A percentile compares a stretch with the other conserved stretches of the same genome.
phyloP scores from a whole-genome alignment of 2,329 filamentous ascomycete genomes.

The Fusarium sp. region DNA sequence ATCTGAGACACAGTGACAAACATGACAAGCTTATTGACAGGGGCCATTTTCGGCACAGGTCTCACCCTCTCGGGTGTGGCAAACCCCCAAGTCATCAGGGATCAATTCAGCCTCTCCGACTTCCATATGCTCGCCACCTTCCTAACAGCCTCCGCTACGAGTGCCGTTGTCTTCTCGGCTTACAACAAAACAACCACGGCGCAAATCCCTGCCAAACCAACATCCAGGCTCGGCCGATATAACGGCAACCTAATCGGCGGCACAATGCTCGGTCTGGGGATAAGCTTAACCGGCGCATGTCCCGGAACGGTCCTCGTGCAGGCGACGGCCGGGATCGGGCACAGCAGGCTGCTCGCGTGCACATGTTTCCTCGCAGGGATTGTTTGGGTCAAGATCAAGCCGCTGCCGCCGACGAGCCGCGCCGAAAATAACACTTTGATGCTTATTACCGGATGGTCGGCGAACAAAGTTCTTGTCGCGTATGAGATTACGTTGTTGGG shows the following conservation, averaged over 20 bases:
- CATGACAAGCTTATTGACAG: conserved; percentile 9
- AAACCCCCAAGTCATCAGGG: conserved; percentile 15
- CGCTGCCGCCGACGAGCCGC: conserved; percentile 15
- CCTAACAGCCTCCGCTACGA: conserved; percentile 20
- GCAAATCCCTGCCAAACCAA: neutral
- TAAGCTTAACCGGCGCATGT: conserved; percentile 28
- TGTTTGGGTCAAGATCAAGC: conserved; percentile 5
- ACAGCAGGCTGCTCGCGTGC: conserved; percentile 10
- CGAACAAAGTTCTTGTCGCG: conserved; percentile 2
- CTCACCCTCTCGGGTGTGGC: conserved; percentile 22
- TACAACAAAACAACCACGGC: conserved; percentile 3
- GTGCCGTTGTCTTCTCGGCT: conserved; percentile 6
- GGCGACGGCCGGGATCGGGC: conserved; percentile 4
- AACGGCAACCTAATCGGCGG: conserved; percentile 24
- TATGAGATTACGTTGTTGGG: conserved; percentile 11
- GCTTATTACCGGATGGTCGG: conserved; percentile 10
- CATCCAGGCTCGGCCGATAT: conserved; percentile 11
- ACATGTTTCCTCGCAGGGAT: conserved; percentile 9
- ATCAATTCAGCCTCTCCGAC: conserved; percentile 20
- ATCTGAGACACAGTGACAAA: neutral
- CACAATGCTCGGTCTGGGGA: conserved; percentile 21
- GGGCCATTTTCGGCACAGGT: conserved; percentile 14
- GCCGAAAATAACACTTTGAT: neutral
- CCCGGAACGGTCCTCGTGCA: conserved; percentile 25
- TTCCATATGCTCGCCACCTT: conserved; percentile 27